Evolutionary conservation across 1,139 yeast species (phyloP), one percentile per base, ranked within the genome.

Genomic region (Lodderomyces beijingensis): DNA sequence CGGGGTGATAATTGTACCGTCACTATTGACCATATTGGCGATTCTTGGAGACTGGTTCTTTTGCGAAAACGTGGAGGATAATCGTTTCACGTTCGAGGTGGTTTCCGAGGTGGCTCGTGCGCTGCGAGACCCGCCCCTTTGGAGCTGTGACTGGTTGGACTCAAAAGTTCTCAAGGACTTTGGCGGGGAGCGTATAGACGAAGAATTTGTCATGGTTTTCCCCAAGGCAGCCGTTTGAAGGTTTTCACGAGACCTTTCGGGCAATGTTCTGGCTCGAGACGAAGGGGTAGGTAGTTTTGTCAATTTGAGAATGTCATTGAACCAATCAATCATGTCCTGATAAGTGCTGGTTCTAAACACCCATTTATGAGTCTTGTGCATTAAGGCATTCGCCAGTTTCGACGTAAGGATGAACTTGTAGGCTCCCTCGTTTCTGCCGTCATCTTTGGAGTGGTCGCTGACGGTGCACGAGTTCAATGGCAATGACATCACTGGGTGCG

Each of bases 321-420:
- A 86, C 98, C 98, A 91, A 17, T 70, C 74, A 50, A 82, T 77
- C 89, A 88, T 83, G 31, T 73, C 64, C 30, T 78, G 81, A 49
- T 83, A 83, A 29, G 82, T 74, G 50, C 84, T 89, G 16, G 94
- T 81, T 47, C 95, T 72, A 62, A 91, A 89, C 8, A 88, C 95
- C 87, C 93, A 88, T 50, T 87, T 88, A 59, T 89, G 96, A 33
- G 87, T 85, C 50, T 87, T 73, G 44, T 82, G 83, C 51, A 67
- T 65, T 41, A 67, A 51, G 8, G 89, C 88, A 44, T 76, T 76
- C 45, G 82, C 79, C 57, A 55, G 65, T 46, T 80, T 84, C 16
- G 93, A 82, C 41, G 74, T 74, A 40, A 91, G 66, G 14, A 87
- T 84, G 59, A 91, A 91, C 58, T 87, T 88, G 61, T 80, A 84